Conservation (phyloP, 805 yeast genomes). For the Suhomyces sp. region DNA sequence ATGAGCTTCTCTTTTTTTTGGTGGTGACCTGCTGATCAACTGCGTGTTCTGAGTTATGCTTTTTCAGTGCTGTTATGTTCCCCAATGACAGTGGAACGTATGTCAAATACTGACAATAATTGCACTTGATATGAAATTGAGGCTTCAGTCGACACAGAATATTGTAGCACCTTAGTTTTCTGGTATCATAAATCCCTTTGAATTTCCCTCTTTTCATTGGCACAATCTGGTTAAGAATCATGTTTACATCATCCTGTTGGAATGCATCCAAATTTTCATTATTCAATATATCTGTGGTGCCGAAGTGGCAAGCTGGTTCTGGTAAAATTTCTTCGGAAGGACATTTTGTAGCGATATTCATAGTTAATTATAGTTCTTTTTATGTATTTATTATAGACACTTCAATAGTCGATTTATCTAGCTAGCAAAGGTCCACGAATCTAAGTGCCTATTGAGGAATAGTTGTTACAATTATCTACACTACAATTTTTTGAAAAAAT, state of each 20-base stretch:
- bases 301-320: neutral
- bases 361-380: neutral
- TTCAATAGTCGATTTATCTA: neutral
- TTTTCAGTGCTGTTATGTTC: neutral
- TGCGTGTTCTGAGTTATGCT: neutral
- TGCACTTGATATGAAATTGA: neutral
- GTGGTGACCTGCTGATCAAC: neutral
- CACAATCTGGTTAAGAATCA: neutral
- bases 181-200: conserved; percentile 23
- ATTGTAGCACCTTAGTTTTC: conserved; percentile 18
- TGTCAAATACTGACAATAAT: conserved; percentile 8
- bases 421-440: neutral
- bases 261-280: neutral
- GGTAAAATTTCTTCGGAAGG: neutral
- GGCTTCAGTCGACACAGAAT: neutral
- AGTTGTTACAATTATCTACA: neutral
- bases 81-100: conserved; percentile 9
- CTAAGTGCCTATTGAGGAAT: neutral
- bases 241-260: neutral
- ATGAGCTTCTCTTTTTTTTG: neutral
- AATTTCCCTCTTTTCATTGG: conserved; percentile 18
- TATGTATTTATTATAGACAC: neutral
- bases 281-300: neutral
- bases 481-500: neutral
- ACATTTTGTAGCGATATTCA: neutral